phyloP scores from a whole-genome alignment of 768 basidiomycete genomes.

The Arthromyces matolae region DNA sequence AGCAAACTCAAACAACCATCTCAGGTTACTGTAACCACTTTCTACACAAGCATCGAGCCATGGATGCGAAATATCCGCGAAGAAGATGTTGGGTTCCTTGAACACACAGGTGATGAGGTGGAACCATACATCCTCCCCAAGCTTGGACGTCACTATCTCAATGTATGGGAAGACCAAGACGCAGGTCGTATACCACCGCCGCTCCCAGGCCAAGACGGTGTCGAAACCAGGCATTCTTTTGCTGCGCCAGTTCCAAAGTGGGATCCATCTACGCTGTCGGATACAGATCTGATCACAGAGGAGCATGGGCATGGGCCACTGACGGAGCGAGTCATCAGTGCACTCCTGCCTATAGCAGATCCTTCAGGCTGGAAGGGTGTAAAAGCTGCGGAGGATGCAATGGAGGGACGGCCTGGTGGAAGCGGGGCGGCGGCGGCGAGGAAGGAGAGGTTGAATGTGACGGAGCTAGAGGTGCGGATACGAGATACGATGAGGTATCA shows the following conservation, averaged over 20 bases:
- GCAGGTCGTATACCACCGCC: constrained; percentile 34
- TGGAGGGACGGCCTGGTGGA: constrained; percentile 80
- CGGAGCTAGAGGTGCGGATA: constrained; percentile 73
- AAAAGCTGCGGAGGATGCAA: constrained; percentile 79
- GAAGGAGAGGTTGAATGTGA: constrained; percentile 72
- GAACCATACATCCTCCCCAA: constrained; percentile 85
- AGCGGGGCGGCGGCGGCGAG: constrained; percentile 74
- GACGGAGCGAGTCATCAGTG: constrained; percentile 80
- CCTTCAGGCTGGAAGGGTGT: constrained; percentile 71
- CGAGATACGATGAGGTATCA: constrained; percentile 76
- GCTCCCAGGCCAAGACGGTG: constrained; percentile 24
- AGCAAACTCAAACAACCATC: constrained; percentile 75
- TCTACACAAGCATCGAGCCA: constrained; percentile 85
- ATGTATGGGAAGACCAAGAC: constrained; percentile 94
- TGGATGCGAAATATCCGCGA: constrained; percentile 88
- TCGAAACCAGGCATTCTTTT: constrained; percentile 35
- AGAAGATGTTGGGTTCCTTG: constrained; percentile 93
- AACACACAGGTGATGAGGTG: constrained; percentile 86
- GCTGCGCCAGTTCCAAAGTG: constrained; percentile 62
- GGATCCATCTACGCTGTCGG: constrained; percentile 79
- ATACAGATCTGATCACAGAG: constrained; percentile 66
- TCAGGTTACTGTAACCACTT: constrained; percentile 70
- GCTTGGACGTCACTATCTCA: constrained; percentile 82
- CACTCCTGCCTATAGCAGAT: constrained; percentile 68
- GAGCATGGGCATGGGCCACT: constrained; percentile 83